Evolutionary conservation across 2,329 filamentous ascomycete genomes (phyloP).

Genomic region (Chrysoporthe deuterocubensis): DNA sequence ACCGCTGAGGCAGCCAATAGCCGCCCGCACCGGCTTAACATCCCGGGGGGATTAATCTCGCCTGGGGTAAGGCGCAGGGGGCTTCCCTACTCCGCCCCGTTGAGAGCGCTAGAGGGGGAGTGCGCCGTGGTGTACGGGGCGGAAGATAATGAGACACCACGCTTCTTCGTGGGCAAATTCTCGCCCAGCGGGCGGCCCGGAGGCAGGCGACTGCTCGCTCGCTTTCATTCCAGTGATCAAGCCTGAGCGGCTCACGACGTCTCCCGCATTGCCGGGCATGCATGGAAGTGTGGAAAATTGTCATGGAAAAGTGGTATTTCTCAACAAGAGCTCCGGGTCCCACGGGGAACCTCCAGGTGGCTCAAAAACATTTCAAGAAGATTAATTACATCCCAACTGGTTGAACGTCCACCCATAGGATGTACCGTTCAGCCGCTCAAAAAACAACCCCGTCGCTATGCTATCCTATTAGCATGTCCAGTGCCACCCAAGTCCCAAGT

Average conservation of each 20-base stretch:
- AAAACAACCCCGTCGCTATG: constrained; percentile 1
- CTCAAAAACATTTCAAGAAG: constrained; percentile 21
- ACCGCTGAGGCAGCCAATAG: neutral
- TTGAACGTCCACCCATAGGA: constrained; percentile 20
- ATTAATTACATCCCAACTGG: constrained; percentile 26
- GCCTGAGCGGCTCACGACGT: neutral
- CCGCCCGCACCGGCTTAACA: neutral
- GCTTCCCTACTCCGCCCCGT: neutral
- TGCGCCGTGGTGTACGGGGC: neutral
- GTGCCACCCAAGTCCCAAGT: constrained; percentile 35
- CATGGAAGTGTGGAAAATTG: constrained; percentile 10
- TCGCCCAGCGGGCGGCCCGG: neutral
- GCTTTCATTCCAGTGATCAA: too few species aligned
- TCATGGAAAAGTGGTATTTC: constrained; percentile 21
- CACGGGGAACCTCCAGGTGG: constrained; percentile 23
- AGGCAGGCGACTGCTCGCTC: too few species aligned
- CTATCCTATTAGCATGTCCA: constrained; percentile 9
- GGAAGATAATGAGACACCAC: constrained; percentile 25
- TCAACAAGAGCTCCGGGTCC: constrained; percentile 23
- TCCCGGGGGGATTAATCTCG: neutral
- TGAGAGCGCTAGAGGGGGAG: neutral
- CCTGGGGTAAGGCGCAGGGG: neutral
- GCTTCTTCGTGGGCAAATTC: neutral
- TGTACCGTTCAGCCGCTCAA: constrained; percentile 18
- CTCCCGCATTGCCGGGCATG: neutral